Evolutionary conservation across 257 asterid genomes (phyloP), one percentile per base, ranked within the genome.

Genomic region (Rhazya stricta): DNA sequence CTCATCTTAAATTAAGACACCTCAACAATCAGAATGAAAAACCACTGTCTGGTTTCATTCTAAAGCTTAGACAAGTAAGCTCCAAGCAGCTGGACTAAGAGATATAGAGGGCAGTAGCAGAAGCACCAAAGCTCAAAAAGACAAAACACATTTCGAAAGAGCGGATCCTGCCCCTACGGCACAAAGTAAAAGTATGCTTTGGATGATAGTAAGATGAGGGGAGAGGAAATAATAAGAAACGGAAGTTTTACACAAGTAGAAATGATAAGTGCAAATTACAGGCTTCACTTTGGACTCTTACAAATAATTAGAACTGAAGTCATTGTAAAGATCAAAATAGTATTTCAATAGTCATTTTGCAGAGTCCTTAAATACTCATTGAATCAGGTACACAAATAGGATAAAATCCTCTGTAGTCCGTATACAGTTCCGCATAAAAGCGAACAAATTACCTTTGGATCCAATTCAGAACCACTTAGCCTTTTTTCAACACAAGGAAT

Each of bases 381-480:
- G 19, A n/a, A 21, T 3, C 45, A 9, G 8, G 45, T 27, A 32
- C n/a, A 23, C 70, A 9, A 27, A 7, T 5, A 56, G 36, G 2
- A 62, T 30, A 19, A 11, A 32, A 30, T 42, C 27, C 25, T 74
- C 9, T 9, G n/a, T n/a, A n/a, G n/a, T n/a, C n/a, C n/a, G n/a
- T n/a, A n/a, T n/a, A 58, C 27, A 67, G 51, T 37, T n/a, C 36
- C 57, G 39, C 27, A 53, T 34, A 32, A 11, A 13, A 42, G 30
- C 74, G 50, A 43, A 79, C 60, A 58, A 70, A 46, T 46, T 74
- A 91, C 97, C 97, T 91, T 54, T 83, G 85, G 67, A 90, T 92
- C 97, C 96, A 92, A 75, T 86, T 84, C 86, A 90, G 80, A 67
- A 95, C 93, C 97, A 89, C 21, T 83, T 84, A 65, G 96, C 96